Percentiles rank a stretch among this genome's conserved stretches.
Evolutionary conservation across 2,329 filamentous ascomycete species (phyloP).

Genomic region (Aspergillus spinulosporus): DNA sequence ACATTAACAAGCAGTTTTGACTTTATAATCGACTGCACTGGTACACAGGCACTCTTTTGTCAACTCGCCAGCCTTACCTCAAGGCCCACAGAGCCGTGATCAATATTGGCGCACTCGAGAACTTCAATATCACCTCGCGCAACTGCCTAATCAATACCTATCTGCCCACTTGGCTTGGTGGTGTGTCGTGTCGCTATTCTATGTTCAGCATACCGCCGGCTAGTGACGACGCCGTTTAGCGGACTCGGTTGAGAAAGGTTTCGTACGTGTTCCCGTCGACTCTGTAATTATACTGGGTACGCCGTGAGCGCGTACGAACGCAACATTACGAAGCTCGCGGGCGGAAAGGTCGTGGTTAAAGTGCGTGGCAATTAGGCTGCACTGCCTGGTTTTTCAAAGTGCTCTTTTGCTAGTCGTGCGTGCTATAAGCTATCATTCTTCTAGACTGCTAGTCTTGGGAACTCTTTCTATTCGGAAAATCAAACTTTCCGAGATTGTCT

Average conservation of each 20-base stretch:
- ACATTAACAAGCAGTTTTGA: constrained; percentile 21
- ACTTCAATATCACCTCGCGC: not conserved
- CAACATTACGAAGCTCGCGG: not conserved
- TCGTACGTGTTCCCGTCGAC: not conserved
- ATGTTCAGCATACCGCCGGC: not conserved
- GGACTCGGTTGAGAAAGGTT: not conserved
- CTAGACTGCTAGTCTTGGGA: not conserved
- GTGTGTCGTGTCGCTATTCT: not conserved
- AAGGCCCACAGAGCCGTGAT: not conserved
- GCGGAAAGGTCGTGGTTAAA: not conserved
- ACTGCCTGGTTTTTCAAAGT: too few relatives aligned
- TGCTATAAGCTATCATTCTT: too few relatives aligned
- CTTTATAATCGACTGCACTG: constrained; percentile 23
- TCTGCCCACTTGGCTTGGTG: constrained; percentile 1
- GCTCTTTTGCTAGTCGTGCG: too few relatives aligned
- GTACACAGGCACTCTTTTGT: constrained; percentile 21
- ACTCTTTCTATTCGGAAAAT: not conserved
- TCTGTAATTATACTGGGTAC: not conserved
- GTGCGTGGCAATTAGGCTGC: not conserved
- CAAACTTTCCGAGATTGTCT: too few relatives aligned
- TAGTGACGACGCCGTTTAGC: constrained; percentile 1
- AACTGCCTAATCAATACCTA: not conserved
- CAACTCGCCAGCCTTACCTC: constrained; percentile 16
- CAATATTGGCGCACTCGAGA: constrained; percentile 3
- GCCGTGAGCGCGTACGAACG: not conserved